These are phyloP conservation scores for Pseudogymnoascus sp. DNA, from an alignment of 2,329 filamentous ascomycete species.

Conservation along the genomic window DNA sequence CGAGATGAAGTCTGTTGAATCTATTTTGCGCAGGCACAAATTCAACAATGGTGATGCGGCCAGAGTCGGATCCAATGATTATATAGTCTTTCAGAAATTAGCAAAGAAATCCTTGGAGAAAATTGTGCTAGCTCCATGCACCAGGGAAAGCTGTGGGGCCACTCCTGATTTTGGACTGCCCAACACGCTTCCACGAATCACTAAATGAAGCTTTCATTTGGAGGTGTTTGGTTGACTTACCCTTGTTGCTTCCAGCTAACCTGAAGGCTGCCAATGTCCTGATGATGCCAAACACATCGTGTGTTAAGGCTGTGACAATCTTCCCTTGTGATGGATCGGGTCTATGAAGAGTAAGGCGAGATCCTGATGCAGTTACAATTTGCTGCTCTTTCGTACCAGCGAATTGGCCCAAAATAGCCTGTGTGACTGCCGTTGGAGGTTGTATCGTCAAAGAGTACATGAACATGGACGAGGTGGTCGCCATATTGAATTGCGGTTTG, in stretches of 20 bases:
- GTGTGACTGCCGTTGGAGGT: constrained; percentile 77
- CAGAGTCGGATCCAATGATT: constrained; percentile 90
- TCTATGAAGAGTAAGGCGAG: constrained; percentile 76
- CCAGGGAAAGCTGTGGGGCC: constrained; percentile 13
- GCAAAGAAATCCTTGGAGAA: constrained; percentile 10
- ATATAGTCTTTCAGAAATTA: constrained; percentile 65
- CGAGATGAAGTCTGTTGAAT: constrained; percentile 82
- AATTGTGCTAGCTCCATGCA: constrained; percentile 1
- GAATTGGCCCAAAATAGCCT: constrained; percentile 91
- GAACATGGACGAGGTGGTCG: constrained; percentile 97
- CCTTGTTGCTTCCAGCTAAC: constrained; percentile 88
- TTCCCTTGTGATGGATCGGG: constrained; percentile 80
- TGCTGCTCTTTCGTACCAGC: constrained; percentile 95
- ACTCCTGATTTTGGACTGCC: constrained; percentile 35
- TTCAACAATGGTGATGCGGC: constrained; percentile 87
- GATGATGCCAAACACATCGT: constrained; percentile 95
- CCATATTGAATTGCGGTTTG: constrained; percentile 50
- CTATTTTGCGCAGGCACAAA: constrained; percentile 79
- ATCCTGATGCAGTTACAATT: constrained; percentile 88
- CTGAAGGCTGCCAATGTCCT: constrained; percentile 81
- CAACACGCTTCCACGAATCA: constrained; percentile 55
- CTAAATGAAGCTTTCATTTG: constrained; percentile 53
- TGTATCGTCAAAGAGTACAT: constrained; percentile 96
- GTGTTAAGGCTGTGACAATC: constrained; percentile 75
- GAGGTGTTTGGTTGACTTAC: constrained; percentile 51